These are phyloP conservation scores for Rhododendron griersonianum DNA, from an alignment of 148 eudicot species.

Conservation along the genomic window DNA sequence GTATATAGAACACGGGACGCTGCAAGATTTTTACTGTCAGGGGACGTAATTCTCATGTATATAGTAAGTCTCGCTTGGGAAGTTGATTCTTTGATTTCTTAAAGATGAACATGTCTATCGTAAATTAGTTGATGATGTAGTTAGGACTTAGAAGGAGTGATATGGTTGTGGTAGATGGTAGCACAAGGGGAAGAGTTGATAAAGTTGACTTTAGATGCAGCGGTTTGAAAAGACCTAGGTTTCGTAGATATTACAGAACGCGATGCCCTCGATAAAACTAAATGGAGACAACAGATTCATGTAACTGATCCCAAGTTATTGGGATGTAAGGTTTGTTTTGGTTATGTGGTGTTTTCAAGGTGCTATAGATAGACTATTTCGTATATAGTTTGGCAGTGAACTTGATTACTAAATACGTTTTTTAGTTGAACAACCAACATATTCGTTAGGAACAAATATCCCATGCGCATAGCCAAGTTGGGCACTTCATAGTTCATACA, in stretches of 20 bases:
- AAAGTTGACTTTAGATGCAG: background rate
- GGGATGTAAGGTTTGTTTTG: background rate
- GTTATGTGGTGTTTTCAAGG: background rate
- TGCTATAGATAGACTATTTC: background rate
- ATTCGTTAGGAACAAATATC: background rate
- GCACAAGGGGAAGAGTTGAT: background rate
- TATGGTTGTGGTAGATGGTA: background rate
- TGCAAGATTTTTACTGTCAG: background rate
- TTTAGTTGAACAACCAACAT: background rate
- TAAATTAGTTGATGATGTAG: background rate
- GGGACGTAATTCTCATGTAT: background rate
- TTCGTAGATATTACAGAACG: no score
- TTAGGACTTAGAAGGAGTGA: background rate
- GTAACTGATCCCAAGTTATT: background rate
- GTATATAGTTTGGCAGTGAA: background rate
- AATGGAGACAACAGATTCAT: background rate
- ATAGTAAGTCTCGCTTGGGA: background rate
- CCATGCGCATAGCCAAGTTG: background rate
- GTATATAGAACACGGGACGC: background rate
- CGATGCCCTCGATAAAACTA: background rate
- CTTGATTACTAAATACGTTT: background rate
- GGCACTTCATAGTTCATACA: background rate
- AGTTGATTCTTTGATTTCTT: background rate
- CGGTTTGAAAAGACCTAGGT: background rate
- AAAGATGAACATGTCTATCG: background rate